Evolutionary conservation across 192 early-diverging fungal genomes (phyloP), one percentile per base, ranked within the genome.

Genomic region (Cetraspora pellucida): DNA sequence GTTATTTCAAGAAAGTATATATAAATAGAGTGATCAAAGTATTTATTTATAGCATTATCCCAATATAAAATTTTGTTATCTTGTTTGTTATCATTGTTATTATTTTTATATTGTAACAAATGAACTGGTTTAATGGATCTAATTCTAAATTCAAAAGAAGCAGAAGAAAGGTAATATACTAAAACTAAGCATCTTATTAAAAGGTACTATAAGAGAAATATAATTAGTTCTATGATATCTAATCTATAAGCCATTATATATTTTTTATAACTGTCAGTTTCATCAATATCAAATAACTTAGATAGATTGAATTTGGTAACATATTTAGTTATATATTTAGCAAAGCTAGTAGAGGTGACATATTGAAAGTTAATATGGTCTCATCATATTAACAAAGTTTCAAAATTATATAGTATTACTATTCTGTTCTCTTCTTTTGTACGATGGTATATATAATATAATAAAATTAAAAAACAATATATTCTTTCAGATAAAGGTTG

Each of bases 191-290:
- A 45, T 46, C n/a, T n/a, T n/a, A n/a, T n/a, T n/a, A n/a, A n/a
- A n/a, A n/a, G n/a, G n/a, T n/a, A n/a, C n/a, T n/a, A 21, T 69
- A 27, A 1, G 7, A 69, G 4, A 19, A 69, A 27, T 25, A 69
- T 10, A 14, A 47, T 69, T 7, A 69, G 11, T 45, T 69, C 67
- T 6, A 69, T 69, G 0, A 13, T 14, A 14, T n/a, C 67, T 44
- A 69, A n/a, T 68, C 66, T 47, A 17, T 44, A 28, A 44, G 44
- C 66, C 16, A 23, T 31, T 37, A 68, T 27, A 47, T 68, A 44
- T 2, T 13, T 44, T 44, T 30, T 47, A 25, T 46, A 46, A 46
- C n/a, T 8, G 52, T 71, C 52, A 25, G 10, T 8, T 71, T 71
- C 69, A 54, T 27, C 13, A 27, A 54, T 0, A 49, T 11, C 31